These are phyloP conservation scores for Leccinum barrowsii DNA, from an alignment of 768 basidiomycete species.

Conservation along the genomic window DNA sequence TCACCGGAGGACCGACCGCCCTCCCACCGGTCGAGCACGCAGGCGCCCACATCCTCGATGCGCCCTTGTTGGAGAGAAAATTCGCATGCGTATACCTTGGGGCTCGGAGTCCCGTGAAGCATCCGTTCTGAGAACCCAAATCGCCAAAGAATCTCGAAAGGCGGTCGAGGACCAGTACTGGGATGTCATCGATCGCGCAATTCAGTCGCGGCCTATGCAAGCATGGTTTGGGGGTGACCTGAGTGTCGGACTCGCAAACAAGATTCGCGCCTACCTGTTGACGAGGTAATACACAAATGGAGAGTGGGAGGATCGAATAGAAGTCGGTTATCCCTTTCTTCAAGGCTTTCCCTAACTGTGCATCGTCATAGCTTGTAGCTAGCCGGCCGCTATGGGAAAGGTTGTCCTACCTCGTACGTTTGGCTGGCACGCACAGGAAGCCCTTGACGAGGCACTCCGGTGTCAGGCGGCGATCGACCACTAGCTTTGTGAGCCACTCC, in stretches of 20 bases:
- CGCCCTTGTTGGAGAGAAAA: constrained; percentile 77
- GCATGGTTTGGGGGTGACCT: constrained; percentile 24
- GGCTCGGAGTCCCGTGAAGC: constrained; percentile 63
- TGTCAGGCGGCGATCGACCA: constrained; percentile 47
- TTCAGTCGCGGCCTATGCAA: constrained; percentile 78
- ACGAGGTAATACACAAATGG: no score
- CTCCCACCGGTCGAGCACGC: constrained; percentile 57
- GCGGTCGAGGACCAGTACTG: constrained; percentile 90
- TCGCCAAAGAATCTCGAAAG: constrained; percentile 72
- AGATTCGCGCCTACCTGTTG: constrained; percentile 40
- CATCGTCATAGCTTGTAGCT: no score
- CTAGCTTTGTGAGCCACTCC: constrained; percentile 77
- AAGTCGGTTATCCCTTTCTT: no score
- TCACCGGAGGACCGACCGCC: constrained; percentile 46
- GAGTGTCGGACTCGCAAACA: constrained; percentile 49
- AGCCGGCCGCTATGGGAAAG: no score
- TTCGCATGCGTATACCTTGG: constrained; percentile 74
- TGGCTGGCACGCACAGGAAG: no score
- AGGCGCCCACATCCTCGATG: constrained; percentile 77
- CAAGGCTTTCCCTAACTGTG: no score
- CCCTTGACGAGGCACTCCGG: no score
- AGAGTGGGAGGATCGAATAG: no score
- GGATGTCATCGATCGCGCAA: constrained; percentile 76
- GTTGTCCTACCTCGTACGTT: no score
- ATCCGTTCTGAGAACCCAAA: constrained; percentile 41